Evolutionary conservation across 768 basidiomycete species (phyloP).

Genomic region (Lactifluus rugatus): DNA sequence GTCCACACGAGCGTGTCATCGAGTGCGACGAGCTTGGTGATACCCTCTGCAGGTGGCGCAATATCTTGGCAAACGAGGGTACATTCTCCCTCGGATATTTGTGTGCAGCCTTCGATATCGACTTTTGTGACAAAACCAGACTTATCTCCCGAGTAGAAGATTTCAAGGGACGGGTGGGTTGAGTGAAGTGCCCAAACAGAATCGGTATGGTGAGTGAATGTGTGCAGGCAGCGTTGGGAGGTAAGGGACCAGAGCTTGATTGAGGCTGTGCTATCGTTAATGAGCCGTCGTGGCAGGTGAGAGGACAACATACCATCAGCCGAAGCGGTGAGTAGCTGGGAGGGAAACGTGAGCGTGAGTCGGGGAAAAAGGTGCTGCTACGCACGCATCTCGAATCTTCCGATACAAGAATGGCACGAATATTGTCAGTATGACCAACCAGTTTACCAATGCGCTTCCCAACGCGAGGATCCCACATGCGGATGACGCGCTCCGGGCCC

Average conservation of each 20-base stretch:
- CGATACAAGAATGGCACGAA: constrained; percentile 78
- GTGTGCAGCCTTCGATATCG: constrained; percentile 76
- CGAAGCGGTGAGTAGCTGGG: constrained; percentile 72
- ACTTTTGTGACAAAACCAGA: constrained; percentile 84
- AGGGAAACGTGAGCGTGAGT: constrained; percentile 6
- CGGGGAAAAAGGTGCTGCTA: constrained; percentile 13
- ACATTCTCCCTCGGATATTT: constrained; percentile 86
- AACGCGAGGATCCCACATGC: constrained; percentile 88
- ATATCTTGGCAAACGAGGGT: constrained; percentile 64
- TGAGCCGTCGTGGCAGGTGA: neutral
- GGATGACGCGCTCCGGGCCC: constrained; percentile 81
- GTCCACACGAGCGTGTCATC: constrained; percentile 88
- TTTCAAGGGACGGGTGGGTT: constrained; percentile 71
- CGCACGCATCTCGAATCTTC: constrained; percentile 87
- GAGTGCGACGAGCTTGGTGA: constrained; percentile 75
- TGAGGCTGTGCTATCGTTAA: constrained; percentile 38
- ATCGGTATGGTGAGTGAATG: constrained; percentile 91
- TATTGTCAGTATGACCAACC: constrained; percentile 96
- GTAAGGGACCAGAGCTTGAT: constrained; percentile 91
- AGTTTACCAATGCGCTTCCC: constrained; percentile 77
- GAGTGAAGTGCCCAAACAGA: constrained; percentile 92
- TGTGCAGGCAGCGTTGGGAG: constrained; percentile 86
- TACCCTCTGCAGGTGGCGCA: constrained; percentile 43
- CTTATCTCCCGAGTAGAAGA: constrained; percentile 93
- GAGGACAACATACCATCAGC: constrained; percentile 46